Evolutionary conservation across 257 asterid species (phyloP), one percentile per base, ranked within the genome.

Genomic region (Perilla frutescens): DNA sequence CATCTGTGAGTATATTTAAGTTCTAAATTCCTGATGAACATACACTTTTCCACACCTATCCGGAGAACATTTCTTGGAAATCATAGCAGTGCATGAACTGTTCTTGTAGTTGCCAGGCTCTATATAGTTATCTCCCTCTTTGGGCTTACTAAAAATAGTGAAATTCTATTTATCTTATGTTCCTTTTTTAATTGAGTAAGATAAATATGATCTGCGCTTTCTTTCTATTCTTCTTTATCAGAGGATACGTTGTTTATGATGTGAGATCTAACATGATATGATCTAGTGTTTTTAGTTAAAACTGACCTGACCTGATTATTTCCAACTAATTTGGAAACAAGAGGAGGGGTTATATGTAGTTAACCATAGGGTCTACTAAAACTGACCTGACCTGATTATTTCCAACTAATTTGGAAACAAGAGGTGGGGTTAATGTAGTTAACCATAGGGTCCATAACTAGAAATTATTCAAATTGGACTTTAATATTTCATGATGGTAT

Each of bases 201-300:
- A 50, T 67, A 13, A n/a, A 49, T 67, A 61, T 50, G 36, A 49
- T 34, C 39, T 66, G 29, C 49, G 8, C 72, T 66, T 20, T 20
- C 26, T 45, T 10, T 50, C 10, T 58, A 8, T 67, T 49, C 60
- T 34, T 37, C 39, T 49, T 49, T 60, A 51, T 51, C 45, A 34
- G 65, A 47, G 13, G 50, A 10, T 45, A 45, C n/a, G 2, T 45
- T 45, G 50, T 45, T 45, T 45, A 7, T 8, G 13, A 5, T 45
- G 4, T 45, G 8, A 3, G 2, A 45, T 45, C 8, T 45, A 8
- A 40, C 44, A 40, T 40, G 6, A 40, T 20, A 20, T 20, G 26
- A 20, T 20, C 26, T 20, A 20, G 26, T 20, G 26, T 20, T 20
- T 20, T 20, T 20, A 20, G 26, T 20, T 20, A 20, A 20, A 20